A percentile compares a stretch with the other conserved stretches of the same genome.
These are phyloP conservation scores for Aethionema arabicum DNA, from an alignment of 345 rosid species.

Conservation along the genomic window DNA sequence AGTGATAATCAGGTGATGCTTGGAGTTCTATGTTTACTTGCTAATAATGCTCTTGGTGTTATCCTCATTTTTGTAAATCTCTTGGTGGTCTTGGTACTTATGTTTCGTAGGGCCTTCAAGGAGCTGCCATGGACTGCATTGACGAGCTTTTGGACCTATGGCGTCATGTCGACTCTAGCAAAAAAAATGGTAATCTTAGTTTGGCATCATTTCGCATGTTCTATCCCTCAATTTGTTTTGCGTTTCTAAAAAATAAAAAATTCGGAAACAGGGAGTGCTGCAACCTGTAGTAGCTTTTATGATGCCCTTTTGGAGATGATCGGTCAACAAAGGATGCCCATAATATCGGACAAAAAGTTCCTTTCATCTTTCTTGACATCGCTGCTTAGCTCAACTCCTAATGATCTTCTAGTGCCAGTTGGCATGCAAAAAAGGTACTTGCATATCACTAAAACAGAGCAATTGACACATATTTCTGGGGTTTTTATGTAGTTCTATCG, in stretches of 20 bases:
- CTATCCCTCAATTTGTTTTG: conserved; percentile 8
- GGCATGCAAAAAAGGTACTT: conserved; percentile 68
- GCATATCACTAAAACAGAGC: conserved; percentile 1
- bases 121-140: conserved; percentile 77
- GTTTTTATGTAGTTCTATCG: neutral
- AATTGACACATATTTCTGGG: conserved; percentile 5
- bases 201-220: conserved; percentile 14
- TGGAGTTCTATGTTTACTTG: conserved; percentile 1
- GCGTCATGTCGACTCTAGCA: conserved; percentile 64
- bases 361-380: conserved; percentile 75
- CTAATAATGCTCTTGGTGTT: conserved; percentile 3
- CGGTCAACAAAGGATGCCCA: conserved; percentile 71
- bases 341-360: conserved; percentile 70
- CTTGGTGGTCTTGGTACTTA: conserved; percentile 10
- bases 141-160: conserved; percentile 58
- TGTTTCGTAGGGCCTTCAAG: conserved; percentile 58
- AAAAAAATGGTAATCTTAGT: conserved; percentile 75
- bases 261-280: conserved; percentile 57
- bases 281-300: conserved; percentile 62
- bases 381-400: conserved; percentile 56
- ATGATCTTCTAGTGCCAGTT: conserved; percentile 61
- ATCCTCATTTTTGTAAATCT: conserved; percentile 9
- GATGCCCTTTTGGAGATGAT: conserved; percentile 70
- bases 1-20: conserved; percentile 68
- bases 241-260: neutral